phyloP scores from a whole-genome alignment of 192 early-diverging fungal species.

The Chytriomyces hyalinus region DNA sequence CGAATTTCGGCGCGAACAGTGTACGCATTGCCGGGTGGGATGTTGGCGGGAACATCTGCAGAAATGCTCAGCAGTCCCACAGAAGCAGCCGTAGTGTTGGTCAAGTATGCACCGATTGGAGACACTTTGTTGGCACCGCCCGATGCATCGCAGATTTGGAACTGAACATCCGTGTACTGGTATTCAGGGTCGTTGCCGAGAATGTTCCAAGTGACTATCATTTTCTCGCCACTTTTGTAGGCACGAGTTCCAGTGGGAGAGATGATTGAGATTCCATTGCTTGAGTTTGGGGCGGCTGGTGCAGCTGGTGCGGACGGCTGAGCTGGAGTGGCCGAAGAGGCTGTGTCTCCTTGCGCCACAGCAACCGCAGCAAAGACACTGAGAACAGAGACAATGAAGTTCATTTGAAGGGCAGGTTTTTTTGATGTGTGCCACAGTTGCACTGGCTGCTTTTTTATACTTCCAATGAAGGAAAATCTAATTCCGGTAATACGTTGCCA shows the following conservation, averaged over 20 bases:
- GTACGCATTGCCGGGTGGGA: neutral
- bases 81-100: neutral
- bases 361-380: too few species aligned
- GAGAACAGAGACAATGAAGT: too few species aligned
- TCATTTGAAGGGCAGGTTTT: too few species aligned
- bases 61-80: neutral
- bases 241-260: neutral
- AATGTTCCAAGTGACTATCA: neutral
- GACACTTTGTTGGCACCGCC: conserved; percentile 12
- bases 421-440: too few species aligned
- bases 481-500: neutral
- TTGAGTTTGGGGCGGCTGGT: neutral
- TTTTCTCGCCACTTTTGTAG: neutral
- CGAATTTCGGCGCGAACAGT: neutral
- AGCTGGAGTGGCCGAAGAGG: neutral
- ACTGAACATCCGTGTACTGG: neutral
- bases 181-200: neutral
- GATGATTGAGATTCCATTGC: neutral
- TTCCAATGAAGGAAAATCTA: neutral
- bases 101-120: conserved; percentile 13
- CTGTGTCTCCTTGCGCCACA: neutral
- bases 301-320: neutral
- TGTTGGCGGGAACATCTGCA: neutral
- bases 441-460: too few species aligned
- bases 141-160: neutral